Evolutionary conservation across 768 basidiomycete genomes (phyloP), one percentile per base, ranked within the genome.

Genomic region (Cystofilobasidium bisporidii): DNA sequence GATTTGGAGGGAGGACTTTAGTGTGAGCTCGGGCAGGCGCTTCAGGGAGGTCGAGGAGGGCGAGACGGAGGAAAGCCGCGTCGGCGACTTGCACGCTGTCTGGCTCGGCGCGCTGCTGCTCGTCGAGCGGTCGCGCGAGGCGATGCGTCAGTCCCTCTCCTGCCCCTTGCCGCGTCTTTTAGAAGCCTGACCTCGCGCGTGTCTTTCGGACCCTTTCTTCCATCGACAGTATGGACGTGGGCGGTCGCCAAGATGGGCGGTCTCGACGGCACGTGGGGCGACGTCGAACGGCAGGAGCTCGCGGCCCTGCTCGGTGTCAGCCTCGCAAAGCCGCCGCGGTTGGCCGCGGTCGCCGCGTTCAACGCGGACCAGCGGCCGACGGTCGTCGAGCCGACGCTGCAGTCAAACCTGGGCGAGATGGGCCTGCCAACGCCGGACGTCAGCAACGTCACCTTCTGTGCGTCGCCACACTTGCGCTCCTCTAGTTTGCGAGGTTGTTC

Each of bases 401-500:
- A 60, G 17, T 67, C 61, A 20, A 59, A 58, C 12, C 70, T 76
- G 45, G 67, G 72, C 48, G 71, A 73, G 63, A 73, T 72, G 33
- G 75, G 74, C 5, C 74, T 74, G 73, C 73, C 75, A 47, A 48
- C 71, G 1, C 75, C 75, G 11, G 74, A 73, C 41, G 74, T 69
- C 4, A 75, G 74, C 15, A 70, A 73, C 50, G 68, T 77, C n/a
- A 53, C 73, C 47, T 76, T 73, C 59, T 75, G 74, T 76, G 55
- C 32, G 67, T 67, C 26, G 15, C n/a, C 15, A n/a, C 1, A 18
- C 22, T 28, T n/a, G 20, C 26, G 28, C 26, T 43, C 17, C 18
- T 11, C 26, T n/a, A n/a, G n/a, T n/a, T n/a, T n/a, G n/a, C n/a
- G 17, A 41, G 10, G 40, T 41, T 17, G 17, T 41, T 41, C 40